Evolutionary conservation across 108 stramenopile genomes (phyloP), one percentile per base, ranked within the genome.

Genomic region (Skeletonema potamos): DNA sequence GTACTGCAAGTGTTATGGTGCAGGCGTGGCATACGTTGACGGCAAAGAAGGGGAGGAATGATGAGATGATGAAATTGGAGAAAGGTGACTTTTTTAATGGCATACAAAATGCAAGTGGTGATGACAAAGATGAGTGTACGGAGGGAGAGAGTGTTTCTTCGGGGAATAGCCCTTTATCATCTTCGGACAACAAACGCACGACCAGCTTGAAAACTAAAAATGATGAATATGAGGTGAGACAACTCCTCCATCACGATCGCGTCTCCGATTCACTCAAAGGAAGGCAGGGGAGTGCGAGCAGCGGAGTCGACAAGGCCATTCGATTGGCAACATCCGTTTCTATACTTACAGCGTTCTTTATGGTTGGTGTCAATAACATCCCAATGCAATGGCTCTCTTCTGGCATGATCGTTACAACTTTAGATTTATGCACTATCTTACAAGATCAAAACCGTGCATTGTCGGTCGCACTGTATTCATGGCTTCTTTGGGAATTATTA

Each of bases 1-100:
- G 84, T 60, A 84, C 84, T 27, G 80, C 84, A 8, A 82, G 72
- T 62, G 72, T 69, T 4, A 78, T 78, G 60, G 84, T 84, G 2
- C 60, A 72, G 51, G 55, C 54, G 11, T 84, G 76, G 76, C 65
- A 82, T 39, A 22, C 66, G 9, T 41, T 84, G 32, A 74, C 80
- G 22, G 69, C 69, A 41, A 60, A 70, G 29, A 18, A 59, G 18
- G 0, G 8, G 18, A 29, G 9, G 13, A 1, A 4, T 6, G 58
- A 59, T 10, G 56, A 4, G 30, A 3, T 30, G 56, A 27, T 20
- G 0, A 24, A 0, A 2, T 13, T 4, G 34, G 29, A 59, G 58
- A 8, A 4, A 7, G 29, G 36, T 33, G 58, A 11, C 17, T 1
- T 1, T 59, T 9, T 18, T 34, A 29, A 18, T 18, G 28, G 58